These are phyloP conservation scores for Botrytis deweyae DNA, from an alignment of 2,329 filamentous ascomycete species.

Conservation along the genomic window DNA sequence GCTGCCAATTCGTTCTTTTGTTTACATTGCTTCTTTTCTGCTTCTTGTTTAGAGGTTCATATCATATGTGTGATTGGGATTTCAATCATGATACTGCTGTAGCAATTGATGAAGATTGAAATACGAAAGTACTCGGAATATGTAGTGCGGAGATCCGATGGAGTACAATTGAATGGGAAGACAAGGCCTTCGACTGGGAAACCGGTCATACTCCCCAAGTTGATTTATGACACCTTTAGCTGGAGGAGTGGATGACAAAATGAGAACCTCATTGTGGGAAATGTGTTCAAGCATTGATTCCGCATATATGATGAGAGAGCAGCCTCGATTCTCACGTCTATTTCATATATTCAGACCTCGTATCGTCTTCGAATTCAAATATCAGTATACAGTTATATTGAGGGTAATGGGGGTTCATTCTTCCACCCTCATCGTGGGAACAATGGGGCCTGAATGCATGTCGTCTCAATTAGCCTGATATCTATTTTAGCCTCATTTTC, in stretches of 20 bases:
- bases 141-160: not conserved
- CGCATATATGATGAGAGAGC: not conserved
- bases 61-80: not conserved
- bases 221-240: not conserved
- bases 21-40: not conserved
- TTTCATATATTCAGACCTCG: not conserved
- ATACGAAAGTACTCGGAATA: not conserved
- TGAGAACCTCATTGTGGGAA: not conserved
- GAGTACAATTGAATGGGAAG: not conserved
- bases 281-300: not conserved
- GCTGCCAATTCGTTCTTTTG: constrained; percentile 3
- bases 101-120: not conserved
- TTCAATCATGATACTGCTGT: not conserved
- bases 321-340: not conserved
- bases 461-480: not conserved
- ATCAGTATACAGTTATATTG: not conserved
- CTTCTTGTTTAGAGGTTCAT: not conserved
- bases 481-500: not conserved
- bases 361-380: not conserved
- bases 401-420: not conserved
- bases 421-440: not conserved
- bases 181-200: not conserved
- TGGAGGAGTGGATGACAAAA: not conserved
- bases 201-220: not conserved
- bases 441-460: not conserved